Conservation (phyloP, 139 green algal species). For the Picochlorum costavermella region DNA sequence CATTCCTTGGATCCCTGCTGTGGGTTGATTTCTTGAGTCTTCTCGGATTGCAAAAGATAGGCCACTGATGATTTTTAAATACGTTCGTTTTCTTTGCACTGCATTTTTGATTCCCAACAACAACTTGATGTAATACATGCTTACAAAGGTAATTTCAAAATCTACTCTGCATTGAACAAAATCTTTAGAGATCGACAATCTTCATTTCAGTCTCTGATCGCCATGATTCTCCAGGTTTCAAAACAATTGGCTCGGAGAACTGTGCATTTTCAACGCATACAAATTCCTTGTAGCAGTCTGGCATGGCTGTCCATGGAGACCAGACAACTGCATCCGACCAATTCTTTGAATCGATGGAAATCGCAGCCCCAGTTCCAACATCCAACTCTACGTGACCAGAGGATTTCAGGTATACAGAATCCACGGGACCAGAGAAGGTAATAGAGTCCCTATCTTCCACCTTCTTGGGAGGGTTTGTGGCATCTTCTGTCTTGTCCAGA, state of each 20-base stretch:
- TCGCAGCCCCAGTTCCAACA: conserved; percentile 53
- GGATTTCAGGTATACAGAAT: conserved; percentile 80
- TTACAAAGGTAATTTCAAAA: not conserved
- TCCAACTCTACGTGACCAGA: conserved; percentile 70
- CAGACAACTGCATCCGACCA: conserved; percentile 51
- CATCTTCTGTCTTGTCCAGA: conserved; percentile 76
- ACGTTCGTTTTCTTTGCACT: not conserved
- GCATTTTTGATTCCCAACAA: not conserved
- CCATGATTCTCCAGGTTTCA: conserved; percentile 58
- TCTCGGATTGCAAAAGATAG: conserved; percentile 58
- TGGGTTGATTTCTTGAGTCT: conserved; percentile 88
- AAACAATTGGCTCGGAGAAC: conserved; percentile 35
- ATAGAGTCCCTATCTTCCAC: conserved; percentile 55
- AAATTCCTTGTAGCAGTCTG: conserved; percentile 73
- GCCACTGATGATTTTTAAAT: conserved; percentile 6
- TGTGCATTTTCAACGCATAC: conserved; percentile 79
- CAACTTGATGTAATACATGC: not conserved
- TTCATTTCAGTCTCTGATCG: conserved; percentile 4
- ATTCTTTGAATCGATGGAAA: conserved; percentile 30
- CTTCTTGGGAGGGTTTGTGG: conserved; percentile 59
- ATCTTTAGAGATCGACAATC: conserved; percentile 6
- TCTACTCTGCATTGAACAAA: not conserved
- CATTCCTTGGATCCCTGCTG: conserved; percentile 73
- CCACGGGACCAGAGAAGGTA: conserved; percentile 50
- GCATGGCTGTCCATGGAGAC: conserved; percentile 52